Evolutionary conservation across 208 protist genomes (phyloP).

Genomic region (Crithidia expoeki): DNA sequence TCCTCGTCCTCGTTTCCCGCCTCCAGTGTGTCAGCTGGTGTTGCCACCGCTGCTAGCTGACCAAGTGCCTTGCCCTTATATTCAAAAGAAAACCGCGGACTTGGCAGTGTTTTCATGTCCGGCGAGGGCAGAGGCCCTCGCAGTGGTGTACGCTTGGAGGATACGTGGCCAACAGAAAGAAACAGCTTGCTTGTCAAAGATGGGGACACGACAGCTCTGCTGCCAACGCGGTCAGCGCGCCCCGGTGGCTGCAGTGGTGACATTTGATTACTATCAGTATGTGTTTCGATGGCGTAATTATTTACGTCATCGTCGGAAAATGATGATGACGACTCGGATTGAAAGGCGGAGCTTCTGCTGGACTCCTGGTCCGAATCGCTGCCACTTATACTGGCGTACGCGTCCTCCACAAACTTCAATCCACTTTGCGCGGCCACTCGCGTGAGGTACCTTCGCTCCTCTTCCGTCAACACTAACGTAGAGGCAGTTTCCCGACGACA

Average conservation of each 20-base stretch:
- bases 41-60: not conserved
- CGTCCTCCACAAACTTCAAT: conserved; percentile 47
- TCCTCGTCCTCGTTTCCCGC: not conserved
- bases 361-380: not conserved
- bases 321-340: not conserved
- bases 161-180: not conserved
- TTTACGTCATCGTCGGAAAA: no score
- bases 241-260: not conserved
- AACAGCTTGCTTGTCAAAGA: not conserved
- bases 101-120: not conserved
- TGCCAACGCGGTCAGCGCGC: not conserved
- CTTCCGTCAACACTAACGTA: conserved; percentile 23
- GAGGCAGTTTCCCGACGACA: not conserved
- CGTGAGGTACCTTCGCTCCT: conserved; percentile 28
- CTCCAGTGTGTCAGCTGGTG: not conserved
- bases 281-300: not conserved
- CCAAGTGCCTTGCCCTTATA: not conserved
- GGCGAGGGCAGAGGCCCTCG: conserved; percentile 16
- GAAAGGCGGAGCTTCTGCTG: not conserved
- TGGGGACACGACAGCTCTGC: not conserved
- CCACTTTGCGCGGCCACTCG: conserved; percentile 29
- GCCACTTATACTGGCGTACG: conserved; percentile 32
- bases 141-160: conserved; percentile 10
- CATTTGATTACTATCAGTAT: not conserved
- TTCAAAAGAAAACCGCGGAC: not conserved